Evolutionary conservation across 257 asterid species (phyloP), one percentile per base, ranked within the genome.

Genomic region (Nicotiana benthamiana): DNA sequence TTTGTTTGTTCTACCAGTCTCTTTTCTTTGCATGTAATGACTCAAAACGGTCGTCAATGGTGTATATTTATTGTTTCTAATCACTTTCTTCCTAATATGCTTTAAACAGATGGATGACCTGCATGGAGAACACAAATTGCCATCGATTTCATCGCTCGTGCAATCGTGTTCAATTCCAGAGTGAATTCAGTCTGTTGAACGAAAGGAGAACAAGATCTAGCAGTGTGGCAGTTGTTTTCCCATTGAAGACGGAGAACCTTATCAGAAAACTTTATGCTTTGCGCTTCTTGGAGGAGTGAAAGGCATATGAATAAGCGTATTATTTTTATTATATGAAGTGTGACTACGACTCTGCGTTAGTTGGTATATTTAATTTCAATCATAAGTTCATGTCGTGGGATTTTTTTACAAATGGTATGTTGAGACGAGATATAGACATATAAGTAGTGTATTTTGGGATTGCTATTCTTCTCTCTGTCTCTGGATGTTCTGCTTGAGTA

Each of bases 21-120:
- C 4, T 70, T 2, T 72, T 72, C 24, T 15, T 72, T 2, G 15
- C 17, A 22, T 0, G 59, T 70, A 6, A 43, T 22, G 13, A 20
- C 32, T 17, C 32, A 15, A 22, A 26, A 24, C 3, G n/a, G n/a
- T n/a, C n/a, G 64, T 59, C 26, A 20, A 0, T 20, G 15, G 64
- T 20, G 27, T 59, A 59, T 59, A 20, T 59, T n/a, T 59, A 20
- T 59, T 59, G 78, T 72, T 43, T 43, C 66, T 12, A 62, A 3
- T 62, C n/a, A 62, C 27, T 61, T 15, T 24, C 32, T 24, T 24
- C 12, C 60, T 46, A 7, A 3, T 46, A n/a, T 46, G 30, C 30
- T n/a, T n/a, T 46, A 24, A 72, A n/a, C 60, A 72, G 78, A 72
- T 13, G 60, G 60, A 48, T 72, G 60, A 72, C n/a, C 60, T 72